These are phyloP conservation scores for Chloranthus sessilifolius DNA, from an alignment of 164 flowering plant species.

Conservation along the genomic window DNA sequence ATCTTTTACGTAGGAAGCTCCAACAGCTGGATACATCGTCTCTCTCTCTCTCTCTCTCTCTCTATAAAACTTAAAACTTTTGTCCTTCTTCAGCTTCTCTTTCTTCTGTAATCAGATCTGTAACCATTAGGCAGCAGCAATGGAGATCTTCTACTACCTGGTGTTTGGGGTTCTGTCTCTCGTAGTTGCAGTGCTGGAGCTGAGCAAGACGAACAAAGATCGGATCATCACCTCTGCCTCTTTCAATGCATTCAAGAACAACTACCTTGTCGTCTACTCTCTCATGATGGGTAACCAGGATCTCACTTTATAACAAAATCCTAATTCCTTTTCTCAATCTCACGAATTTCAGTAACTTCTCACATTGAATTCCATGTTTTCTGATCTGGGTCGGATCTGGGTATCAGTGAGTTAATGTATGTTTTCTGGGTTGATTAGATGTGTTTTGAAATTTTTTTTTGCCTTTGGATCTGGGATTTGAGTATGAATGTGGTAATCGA, in stretches of 20 bases:
- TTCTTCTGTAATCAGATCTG: too few species aligned
- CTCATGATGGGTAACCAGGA: slow-evolving; percentile 82
- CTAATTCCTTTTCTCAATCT: neutral
- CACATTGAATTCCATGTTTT: neutral
- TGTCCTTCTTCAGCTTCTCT: too few species aligned
- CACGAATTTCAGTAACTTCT: neutral
- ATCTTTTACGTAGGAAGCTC: too few species aligned
- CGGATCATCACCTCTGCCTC: slow-evolving; percentile 63
- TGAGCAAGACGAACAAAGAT: slow-evolving; percentile 82
- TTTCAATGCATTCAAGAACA: slow-evolving; percentile 92
- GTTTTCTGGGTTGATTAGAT: neutral
- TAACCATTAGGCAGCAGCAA: slow-evolving; percentile 18
- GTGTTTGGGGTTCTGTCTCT: slow-evolving; percentile 59
- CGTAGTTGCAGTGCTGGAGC: slow-evolving; percentile 67
- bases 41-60: neutral
- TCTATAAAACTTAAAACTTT: too few species aligned
- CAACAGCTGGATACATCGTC: neutral
- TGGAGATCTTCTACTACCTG: slow-evolving; percentile 77
- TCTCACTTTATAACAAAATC: neutral
- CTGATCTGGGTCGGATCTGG: neutral
- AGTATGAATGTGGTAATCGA: neutral
- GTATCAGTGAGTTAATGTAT: neutral
- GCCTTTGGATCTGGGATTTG: neutral
- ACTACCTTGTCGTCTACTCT: slow-evolving; percentile 85
- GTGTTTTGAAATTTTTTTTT: neutral